phyloP scores from a whole-genome alignment of 2,329 filamentous ascomycete genomes.

The Cytospora chrysosperma region DNA sequence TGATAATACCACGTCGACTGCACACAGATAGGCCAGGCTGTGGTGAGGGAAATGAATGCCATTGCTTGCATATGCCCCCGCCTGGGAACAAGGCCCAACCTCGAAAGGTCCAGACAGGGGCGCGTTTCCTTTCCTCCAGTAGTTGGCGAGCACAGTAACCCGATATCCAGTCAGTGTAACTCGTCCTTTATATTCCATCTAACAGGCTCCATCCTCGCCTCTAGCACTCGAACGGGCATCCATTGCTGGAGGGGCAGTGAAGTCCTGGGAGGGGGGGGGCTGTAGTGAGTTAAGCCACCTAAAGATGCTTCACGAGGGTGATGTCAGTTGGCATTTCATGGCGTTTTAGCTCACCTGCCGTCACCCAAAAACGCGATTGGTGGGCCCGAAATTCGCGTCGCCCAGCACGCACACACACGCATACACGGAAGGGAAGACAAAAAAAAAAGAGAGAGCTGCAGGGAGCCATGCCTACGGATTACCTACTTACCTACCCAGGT shows the following conservation, averaged over 20 bases:
- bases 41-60: too few relatives aligned
- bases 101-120: too few relatives aligned
- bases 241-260: too few relatives aligned
- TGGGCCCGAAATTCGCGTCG: slow-evolving; percentile 3
- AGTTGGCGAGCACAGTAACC: not conserved
- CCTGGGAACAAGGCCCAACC: too few relatives aligned
- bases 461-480: slow-evolving; percentile 13
- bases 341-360: not conserved
- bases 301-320: not conserved
- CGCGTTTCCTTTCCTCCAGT: too few relatives aligned
- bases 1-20: too few relatives aligned
- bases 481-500: too few relatives aligned
- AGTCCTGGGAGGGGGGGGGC: too few relatives aligned
- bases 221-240: not conserved
- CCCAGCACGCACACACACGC: too few relatives aligned
- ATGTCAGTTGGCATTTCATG: slow-evolving; percentile 1
- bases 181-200: not conserved
- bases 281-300: slow-evolving; percentile 10
- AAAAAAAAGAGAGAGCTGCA: slow-evolving; percentile 10
- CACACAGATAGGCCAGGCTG: too few relatives aligned
- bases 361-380: slow-evolving; percentile 22
- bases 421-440: too few relatives aligned
- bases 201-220: not conserved
- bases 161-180: not conserved
- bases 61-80: not conserved